A percentile compares a stretch with the other conserved stretches of the same genome.
These are phyloP conservation scores for Thalassiosira hispida DNA, from an alignment of 352 stramenopile genomes.

Conservation along the genomic window DNA sequence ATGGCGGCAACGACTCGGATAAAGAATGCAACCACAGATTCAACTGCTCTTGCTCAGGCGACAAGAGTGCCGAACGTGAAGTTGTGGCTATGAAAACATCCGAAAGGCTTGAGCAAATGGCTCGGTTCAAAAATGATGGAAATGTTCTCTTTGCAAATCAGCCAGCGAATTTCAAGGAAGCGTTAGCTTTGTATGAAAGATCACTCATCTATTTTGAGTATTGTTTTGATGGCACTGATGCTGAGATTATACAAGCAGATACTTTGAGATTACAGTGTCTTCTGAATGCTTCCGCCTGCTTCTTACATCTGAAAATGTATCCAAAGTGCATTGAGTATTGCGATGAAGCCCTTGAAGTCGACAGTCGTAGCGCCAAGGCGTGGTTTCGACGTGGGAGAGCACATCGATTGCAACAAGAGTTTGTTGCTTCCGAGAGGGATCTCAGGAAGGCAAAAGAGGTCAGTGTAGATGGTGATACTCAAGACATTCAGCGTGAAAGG, in stretches of 20 bases:
- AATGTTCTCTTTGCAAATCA: conserved; percentile 30
- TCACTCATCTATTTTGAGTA: conserved; percentile 53
- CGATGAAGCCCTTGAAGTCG: conserved; percentile 34
- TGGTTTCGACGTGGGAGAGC: conserved; percentile 23
- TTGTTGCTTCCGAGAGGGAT: conserved; percentile 25
- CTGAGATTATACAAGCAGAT: conserved; percentile 19
- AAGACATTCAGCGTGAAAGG: not conserved
- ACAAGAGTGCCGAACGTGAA: conserved; percentile 34
- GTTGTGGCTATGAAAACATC: conserved; percentile 39
- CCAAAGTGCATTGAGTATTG: conserved; percentile 26
- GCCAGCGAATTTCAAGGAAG: conserved; percentile 16
- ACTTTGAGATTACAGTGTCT: conserved; percentile 38
- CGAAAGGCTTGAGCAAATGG: conserved; percentile 36
- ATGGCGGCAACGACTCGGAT: not conserved
- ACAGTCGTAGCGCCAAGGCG: conserved; percentile 23
- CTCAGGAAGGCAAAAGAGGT: not conserved
- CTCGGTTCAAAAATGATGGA: conserved; percentile 31
- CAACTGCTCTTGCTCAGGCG: conserved; percentile 20
- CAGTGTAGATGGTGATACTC: not conserved
- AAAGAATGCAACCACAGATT: conserved; percentile 10
- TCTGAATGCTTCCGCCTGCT: conserved; percentile 39
- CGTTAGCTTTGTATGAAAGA: conserved; percentile 36
- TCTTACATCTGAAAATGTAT: conserved; percentile 28
- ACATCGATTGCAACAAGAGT: conserved; percentile 21
- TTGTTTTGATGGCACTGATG: conserved; percentile 31